Evolutionary conservation across 2,329 filamentous ascomycete species (phyloP), one percentile per base, ranked within the genome.

Genomic region (Fusarium dimerum): DNA sequence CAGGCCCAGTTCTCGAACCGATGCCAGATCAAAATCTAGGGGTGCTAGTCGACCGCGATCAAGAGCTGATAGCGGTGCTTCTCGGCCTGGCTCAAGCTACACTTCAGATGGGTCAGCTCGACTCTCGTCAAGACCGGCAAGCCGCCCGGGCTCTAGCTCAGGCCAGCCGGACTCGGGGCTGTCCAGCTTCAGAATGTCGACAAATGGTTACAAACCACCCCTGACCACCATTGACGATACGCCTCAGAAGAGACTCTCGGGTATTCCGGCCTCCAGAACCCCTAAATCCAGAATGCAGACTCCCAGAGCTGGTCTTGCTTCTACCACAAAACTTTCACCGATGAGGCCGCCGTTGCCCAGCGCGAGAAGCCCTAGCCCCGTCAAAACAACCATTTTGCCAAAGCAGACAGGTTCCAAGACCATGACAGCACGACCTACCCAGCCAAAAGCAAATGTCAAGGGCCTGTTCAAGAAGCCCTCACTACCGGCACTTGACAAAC

Each of bases 61-160:
- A 3, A 71, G 78, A 15, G 73, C 76, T 6, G 74, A 70, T 44
- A 77, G 74, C 26, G 68, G 68, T n/a, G 66, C 66, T 17, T 82
- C 79, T 10, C 72, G 79, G 10, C 80, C 80, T 3, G 74, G 76
- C 65, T 90, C 70, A 59, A 88, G 74, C 76, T 87, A 74, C 77
- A 87, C 69, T 66, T 85, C 69, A 73, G 89, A 75, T 74, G 80
- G 66, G 61, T 88, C 79, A 68, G 81, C 66, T 71, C 74, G 73
- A 29, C 74, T 79, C 15, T 71, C 74, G 0, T 79, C 79, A 18
- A 76, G 77, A 30, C 78, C 77, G 38, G 73, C 74, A 5, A 83
- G 79, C 61, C 77, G 82, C 18, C 82, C 79, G 8, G 79, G 80
- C 2, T 84, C 83, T 3, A 81, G 78, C 62, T 76, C 74, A 34